Evolutionary conservation across 2,329 filamentous ascomycete genomes (phyloP).

Genomic region (Golovinomyces cichoracearum): DNA sequence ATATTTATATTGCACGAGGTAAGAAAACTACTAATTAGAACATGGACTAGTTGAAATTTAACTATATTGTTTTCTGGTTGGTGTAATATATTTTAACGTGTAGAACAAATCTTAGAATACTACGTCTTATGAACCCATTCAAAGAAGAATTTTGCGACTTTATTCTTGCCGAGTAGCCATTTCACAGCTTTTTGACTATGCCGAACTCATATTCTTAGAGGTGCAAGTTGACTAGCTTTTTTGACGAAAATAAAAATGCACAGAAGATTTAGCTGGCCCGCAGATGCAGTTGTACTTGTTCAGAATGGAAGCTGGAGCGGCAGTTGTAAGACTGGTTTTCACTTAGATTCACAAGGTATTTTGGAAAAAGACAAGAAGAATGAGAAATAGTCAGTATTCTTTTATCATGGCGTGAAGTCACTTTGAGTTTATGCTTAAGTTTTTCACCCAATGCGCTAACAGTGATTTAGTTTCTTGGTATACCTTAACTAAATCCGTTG

Average conservation of each 20-base stretch:
- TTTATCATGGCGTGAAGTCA: too few relatives aligned
- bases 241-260: neutral
- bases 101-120: neutral
- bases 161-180: neutral
- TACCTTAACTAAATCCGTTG: too few relatives aligned
- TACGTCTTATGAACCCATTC: neutral
- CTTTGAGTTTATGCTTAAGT: too few relatives aligned
- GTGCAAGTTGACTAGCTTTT: neutral
- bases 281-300: neutral
- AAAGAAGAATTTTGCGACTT: neutral
- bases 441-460: too few relatives aligned
- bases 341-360: too few relatives aligned
- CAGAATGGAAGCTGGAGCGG: too few relatives aligned
- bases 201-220: neutral
- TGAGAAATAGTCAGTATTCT: too few relatives aligned
- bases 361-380: too few relatives aligned
- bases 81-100: too few relatives aligned
- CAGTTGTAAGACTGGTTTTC: too few relatives aligned
- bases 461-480: too few relatives aligned
- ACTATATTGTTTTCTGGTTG: too few relatives aligned
- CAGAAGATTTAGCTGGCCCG: neutral
- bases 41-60: neutral
- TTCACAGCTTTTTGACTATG: neutral
- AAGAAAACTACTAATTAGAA: neutral
- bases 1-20: neutral